Conservation (phyloP, 192 early-diverging fungal genomes). For the Podila minutissima region DNA sequence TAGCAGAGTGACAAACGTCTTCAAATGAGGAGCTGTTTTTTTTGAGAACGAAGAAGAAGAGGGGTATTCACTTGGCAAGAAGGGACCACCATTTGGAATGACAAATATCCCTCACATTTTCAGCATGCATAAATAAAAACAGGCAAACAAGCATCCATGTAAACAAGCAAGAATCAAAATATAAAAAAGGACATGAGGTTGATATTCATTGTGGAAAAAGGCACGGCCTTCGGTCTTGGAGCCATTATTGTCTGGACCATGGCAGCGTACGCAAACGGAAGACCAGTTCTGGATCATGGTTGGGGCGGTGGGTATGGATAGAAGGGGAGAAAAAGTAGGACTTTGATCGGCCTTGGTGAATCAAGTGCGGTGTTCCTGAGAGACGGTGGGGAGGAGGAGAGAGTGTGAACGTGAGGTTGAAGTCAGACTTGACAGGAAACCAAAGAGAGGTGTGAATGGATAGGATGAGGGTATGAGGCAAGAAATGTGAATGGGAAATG, state of each 20-base stretch:
- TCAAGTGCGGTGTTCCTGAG: background rate
- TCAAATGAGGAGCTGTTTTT: no score
- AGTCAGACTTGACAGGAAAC: background rate
- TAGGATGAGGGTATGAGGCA: background rate
- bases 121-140: background rate
- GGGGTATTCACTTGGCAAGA: no score
- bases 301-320: background rate
- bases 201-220: slow-evolving; percentile 55
- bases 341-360: no score
- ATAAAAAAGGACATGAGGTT: slow-evolving; percentile 9
- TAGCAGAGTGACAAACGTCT: background rate
- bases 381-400: background rate
- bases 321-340: background rate
- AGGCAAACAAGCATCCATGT: background rate
- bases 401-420: no score
- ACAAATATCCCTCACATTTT: no score
- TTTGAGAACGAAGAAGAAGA: no score
- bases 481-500: background rate
- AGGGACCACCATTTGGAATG: no score
- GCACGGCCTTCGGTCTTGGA: slow-evolving; percentile 49
- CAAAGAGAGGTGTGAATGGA: background rate
- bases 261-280: slow-evolving; percentile 48
- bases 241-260: slow-evolving; percentile 42
- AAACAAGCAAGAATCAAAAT: background rate
- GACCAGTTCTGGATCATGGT: slow-evolving; percentile 50